Evolutionary conservation across 2,329 filamentous ascomycete genomes (phyloP), one percentile per base, ranked within the genome.

Genomic region (Chaetothyriales sp.): DNA sequence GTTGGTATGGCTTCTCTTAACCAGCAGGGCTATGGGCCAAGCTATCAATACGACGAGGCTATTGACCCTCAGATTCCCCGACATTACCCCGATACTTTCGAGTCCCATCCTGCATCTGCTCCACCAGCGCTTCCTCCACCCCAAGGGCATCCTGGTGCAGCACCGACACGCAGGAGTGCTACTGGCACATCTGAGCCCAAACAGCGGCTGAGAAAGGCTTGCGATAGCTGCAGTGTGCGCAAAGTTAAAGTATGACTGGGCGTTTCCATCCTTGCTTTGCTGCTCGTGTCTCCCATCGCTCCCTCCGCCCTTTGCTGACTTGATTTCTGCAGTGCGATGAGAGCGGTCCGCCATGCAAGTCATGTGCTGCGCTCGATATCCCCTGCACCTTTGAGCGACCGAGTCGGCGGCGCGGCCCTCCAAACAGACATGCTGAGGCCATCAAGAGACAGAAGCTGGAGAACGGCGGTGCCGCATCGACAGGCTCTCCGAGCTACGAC

Each of bases 301-400:
- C 54, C 18, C 7, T 39, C 12, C 25, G 44, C 18, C 26, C 51
- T 8, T 20, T 19, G 44, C 51, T 56, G 18, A 57, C 44, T 46
- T 53, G 49, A 47, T 46, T 18, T 32, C 44, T 51, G 28, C 45
- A 81, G 76, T 83, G 80, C 66, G 80, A 83, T 62, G 77, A 81
- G 59, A 72, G 72, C 43, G 79, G 79, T n/a, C 78, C 78, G 25
- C 80, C 80, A 46, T 84, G 80, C 67, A 70, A 75, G 61, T 79
- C 79, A 46, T 84, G 80, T 64, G 71, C 76, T 43, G 74, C 75
- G 49, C 70, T 83, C 56, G 78, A 81, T 55, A 82, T 83, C 47
- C 78, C 78, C 22, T 84, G 80, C 63, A 83, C 80, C 51, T 83
- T 80, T 62, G 73, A 80, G 46, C 70, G 80, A 55, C 79, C 79